Conservation (phyloP, 1,139 yeast species). For the Lodderomyces beijingensis region DNA sequence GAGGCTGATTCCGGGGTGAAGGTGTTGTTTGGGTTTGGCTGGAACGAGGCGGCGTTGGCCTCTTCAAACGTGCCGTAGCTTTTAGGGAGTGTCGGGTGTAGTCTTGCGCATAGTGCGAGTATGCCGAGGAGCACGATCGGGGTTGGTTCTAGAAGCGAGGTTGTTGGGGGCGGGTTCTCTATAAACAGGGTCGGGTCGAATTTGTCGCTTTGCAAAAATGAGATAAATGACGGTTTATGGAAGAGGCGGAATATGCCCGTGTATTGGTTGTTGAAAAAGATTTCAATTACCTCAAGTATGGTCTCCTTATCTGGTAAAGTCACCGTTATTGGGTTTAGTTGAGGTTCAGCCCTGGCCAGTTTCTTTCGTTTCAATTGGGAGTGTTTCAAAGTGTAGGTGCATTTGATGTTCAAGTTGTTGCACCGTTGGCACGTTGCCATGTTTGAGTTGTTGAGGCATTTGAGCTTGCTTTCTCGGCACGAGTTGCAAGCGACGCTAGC, state of each 20-base stretch:
- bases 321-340: constrained; percentile 9
- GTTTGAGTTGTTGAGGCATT: constrained; percentile 17
- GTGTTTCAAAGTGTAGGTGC: constrained; percentile 20
- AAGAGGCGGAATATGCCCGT: constrained; percentile 31
- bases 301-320: constrained; percentile 22
- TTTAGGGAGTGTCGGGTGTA: constrained; percentile 25
- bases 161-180: constrained; percentile 3
- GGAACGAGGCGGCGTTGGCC: constrained; percentile 21
- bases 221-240: constrained; percentile 27
- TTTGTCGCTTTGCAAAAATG: constrained; percentile 21
- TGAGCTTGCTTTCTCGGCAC: constrained; percentile 21
- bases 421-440: constrained; percentile 20
- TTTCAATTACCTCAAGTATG: constrained; percentile 23
- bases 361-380: constrained; percentile 17
- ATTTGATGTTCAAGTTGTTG: constrained; percentile 15
- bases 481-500: constrained; percentile 22
- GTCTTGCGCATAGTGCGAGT: constrained; percentile 31
- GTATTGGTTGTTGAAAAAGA: constrained; percentile 31
- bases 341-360: background rate
- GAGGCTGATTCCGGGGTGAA: constrained; percentile 14
- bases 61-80: constrained; percentile 30
- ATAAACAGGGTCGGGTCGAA: constrained; percentile 27
- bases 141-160: constrained; percentile 19
- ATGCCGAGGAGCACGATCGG: constrained; percentile 31
- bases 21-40: constrained; percentile 15